A percentile compares a stretch with the other conserved stretches of the same genome.
Conservation (phyloP, 208 protist genomes). For the Chromosphaera perkinsii region DNA sequence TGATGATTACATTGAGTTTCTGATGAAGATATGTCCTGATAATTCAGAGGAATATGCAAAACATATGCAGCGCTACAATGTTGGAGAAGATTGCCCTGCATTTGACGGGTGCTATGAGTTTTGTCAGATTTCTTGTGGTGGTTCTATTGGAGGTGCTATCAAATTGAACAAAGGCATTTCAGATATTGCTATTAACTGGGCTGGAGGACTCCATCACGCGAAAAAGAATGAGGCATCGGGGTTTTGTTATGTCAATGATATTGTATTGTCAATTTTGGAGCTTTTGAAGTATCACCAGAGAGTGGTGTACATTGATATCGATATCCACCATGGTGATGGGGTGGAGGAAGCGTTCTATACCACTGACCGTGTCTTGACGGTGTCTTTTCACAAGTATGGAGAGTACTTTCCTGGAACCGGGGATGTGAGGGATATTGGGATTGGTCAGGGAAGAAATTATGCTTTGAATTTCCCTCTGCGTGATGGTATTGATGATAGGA, state of each 20-base stretch:
- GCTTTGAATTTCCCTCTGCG: slow-evolving; percentile 88
- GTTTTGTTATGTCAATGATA: slow-evolving; percentile 99
- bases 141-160: slow-evolving; percentile 82
- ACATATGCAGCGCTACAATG: slow-evolving; percentile 62
- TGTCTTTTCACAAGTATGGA: slow-evolving; percentile 98
- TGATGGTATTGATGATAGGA: slow-evolving; percentile 77
- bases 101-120: slow-evolving; percentile 79
- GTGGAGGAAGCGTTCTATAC: slow-evolving; percentile 97
- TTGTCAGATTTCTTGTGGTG: slow-evolving; percentile 67
- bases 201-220: slow-evolving; percentile 82
- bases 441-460: slow-evolving; percentile 67
- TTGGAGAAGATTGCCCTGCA: slow-evolving; percentile 79
- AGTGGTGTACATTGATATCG: slow-evolving; percentile 99
- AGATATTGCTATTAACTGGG: slow-evolving; percentile 97
- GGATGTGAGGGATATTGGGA: slow-evolving; percentile 75
- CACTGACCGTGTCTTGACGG: slow-evolving; percentile 98
- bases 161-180: slow-evolving; percentile 77
- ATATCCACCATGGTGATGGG: slow-evolving; percentile 99
- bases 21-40: slow-evolving; percentile 60
- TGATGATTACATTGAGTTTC: slow-evolving; percentile 76
- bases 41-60: slow-evolving; percentile 51
- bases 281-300: slow-evolving; percentile 88
- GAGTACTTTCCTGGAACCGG: slow-evolving; percentile 96
- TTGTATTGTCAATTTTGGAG: slow-evolving; percentile 96
- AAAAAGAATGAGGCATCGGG: slow-evolving; percentile 69